phyloP scores from a whole-genome alignment of 2,329 filamentous ascomycete species.

The Lithohypha guttulata region DNA sequence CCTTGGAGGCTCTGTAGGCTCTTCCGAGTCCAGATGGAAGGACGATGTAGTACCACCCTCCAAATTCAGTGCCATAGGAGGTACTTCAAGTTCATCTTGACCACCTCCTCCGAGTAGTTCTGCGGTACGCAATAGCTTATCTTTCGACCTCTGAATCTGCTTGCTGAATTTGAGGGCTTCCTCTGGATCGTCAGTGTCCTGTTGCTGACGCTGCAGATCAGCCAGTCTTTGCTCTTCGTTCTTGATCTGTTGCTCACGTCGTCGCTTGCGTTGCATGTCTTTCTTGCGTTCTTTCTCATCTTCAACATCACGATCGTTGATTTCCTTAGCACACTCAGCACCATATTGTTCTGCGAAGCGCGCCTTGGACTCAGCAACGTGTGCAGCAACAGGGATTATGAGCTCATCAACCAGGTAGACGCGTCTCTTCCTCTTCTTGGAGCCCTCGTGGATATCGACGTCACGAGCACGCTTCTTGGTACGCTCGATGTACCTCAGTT shows the following conservation, averaged over 20 bases:
- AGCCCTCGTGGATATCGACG: constrained; percentile 51
- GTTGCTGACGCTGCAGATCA: constrained; percentile 65
- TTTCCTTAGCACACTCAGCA: constrained; percentile 69
- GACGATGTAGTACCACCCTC: constrained; percentile 78
- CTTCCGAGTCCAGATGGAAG: constrained; percentile 58
- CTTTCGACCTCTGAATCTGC: constrained; percentile 80
- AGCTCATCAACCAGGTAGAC: constrained; percentile 15
- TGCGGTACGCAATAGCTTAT: constrained; percentile 86
- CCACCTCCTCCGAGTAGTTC: constrained; percentile 71
- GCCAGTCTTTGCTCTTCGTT: constrained; percentile 78
- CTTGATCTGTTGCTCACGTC: constrained; percentile 86
- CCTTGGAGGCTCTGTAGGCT: constrained; percentile 38
- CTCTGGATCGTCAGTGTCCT: constrained; percentile 67
- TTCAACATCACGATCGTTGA: constrained; percentile 78
- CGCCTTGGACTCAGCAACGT: constrained; percentile 52
- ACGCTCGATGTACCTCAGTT: constrained; percentile 43
- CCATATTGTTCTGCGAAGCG: constrained; percentile 70
- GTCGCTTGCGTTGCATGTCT: constrained; percentile 95
- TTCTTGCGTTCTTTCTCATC: constrained; percentile 99
- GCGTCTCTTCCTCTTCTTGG: constrained; percentile 51
- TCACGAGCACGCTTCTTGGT: constrained; percentile 59
- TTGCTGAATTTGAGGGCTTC: constrained; percentile 71
- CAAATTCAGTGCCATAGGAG: constrained; percentile 64
- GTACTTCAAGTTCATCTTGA: constrained; percentile 61
- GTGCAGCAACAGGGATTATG: constrained; percentile 18